phyloP scores from a whole-genome alignment of 148 eudicot genomes.

The Rheum nobile region DNA sequence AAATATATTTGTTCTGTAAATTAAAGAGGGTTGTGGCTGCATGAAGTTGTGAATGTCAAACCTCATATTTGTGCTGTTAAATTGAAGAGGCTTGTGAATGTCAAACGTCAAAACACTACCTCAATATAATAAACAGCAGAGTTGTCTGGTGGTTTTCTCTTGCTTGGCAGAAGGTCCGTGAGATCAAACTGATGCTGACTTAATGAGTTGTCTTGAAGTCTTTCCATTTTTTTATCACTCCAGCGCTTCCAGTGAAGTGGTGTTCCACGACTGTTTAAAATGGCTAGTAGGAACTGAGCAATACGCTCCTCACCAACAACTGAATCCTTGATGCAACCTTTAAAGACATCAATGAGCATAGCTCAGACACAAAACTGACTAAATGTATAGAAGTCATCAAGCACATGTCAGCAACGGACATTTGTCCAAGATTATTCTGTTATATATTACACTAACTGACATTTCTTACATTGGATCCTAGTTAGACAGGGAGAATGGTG shows the following conservation, averaged over 20 bases:
- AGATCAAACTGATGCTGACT: constrained; percentile 38
- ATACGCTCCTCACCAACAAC: constrained; percentile 98
- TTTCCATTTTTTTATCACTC: constrained; percentile 25
- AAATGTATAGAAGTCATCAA: not conserved
- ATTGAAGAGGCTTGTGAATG: not conserved
- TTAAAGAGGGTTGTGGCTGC: no score
- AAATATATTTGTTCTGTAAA: not conserved
- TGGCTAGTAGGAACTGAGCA: constrained; percentile 74
- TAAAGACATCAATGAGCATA: not conserved
- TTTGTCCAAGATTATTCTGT: not conserved
- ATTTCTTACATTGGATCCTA: not conserved
- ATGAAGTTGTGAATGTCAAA: no score
- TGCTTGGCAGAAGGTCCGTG: constrained; percentile 58
- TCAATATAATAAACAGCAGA: constrained; percentile 57
- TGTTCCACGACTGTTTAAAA: constrained; percentile 72
- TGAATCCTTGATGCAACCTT: constrained; percentile 94
- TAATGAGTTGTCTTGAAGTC: constrained; percentile 14
- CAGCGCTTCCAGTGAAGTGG: constrained; percentile 73
- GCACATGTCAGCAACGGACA: not conserved
- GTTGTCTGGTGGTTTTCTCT: constrained; percentile 43
- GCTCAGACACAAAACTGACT: not conserved
- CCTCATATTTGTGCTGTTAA: not conserved
- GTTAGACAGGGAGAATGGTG: not conserved
- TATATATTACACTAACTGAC: not conserved
- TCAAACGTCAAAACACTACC: constrained; percentile 31